Evolutionary conservation across 768 basidiomycete species (phyloP).

Genomic region (Suillus decipiens): DNA sequence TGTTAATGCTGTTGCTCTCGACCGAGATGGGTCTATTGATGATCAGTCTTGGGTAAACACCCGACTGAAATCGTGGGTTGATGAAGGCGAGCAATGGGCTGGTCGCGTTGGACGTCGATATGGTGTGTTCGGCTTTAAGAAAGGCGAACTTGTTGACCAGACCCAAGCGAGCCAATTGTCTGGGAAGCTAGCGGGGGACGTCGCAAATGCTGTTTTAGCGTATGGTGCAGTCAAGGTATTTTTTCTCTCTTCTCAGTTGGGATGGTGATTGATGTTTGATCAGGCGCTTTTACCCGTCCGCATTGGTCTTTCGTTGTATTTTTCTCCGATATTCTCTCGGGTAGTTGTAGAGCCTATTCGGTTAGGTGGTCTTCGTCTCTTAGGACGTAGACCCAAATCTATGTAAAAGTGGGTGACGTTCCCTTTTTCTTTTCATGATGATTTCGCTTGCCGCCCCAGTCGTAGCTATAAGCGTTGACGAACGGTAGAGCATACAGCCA

Average conservation of each 20-base stretch:
- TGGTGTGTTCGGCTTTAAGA: slow-evolving; percentile 79
- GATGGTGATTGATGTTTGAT: not conserved
- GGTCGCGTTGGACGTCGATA: slow-evolving; percentile 73
- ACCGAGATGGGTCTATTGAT: slow-evolving; percentile 21
- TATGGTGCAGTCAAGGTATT: slow-evolving; percentile 79
- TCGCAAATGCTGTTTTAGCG: slow-evolving; percentile 81
- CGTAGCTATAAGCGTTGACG: slow-evolving; percentile 64
- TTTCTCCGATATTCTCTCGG: slow-evolving; percentile 74
- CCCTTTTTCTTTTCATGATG: slow-evolving; percentile 43
- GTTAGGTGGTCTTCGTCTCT: slow-evolving; percentile 18
- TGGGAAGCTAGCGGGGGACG: slow-evolving; percentile 63
- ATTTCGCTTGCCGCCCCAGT: slow-evolving; percentile 77
- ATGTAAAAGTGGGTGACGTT: slow-evolving; percentile 32
- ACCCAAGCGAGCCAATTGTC: slow-evolving; percentile 20
- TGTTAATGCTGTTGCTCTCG: slow-evolving; percentile 42
- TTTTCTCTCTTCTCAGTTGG: slow-evolving; percentile 1
- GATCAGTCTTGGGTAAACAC: slow-evolving; percentile 41
- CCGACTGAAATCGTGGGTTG: slow-evolving; percentile 60
- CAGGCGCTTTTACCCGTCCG: slow-evolving; percentile 67
- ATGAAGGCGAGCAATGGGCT: slow-evolving; percentile 75
- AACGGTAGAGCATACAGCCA: slow-evolving; percentile 68
- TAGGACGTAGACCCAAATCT: not conserved
- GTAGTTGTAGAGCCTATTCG: slow-evolving; percentile 64
- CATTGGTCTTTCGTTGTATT: slow-evolving; percentile 69
- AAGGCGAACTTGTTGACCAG: slow-evolving; percentile 29